Evolutionary conservation across 768 basidiomycete species (phyloP).

Genomic region (Sarcodon sp.): DNA sequence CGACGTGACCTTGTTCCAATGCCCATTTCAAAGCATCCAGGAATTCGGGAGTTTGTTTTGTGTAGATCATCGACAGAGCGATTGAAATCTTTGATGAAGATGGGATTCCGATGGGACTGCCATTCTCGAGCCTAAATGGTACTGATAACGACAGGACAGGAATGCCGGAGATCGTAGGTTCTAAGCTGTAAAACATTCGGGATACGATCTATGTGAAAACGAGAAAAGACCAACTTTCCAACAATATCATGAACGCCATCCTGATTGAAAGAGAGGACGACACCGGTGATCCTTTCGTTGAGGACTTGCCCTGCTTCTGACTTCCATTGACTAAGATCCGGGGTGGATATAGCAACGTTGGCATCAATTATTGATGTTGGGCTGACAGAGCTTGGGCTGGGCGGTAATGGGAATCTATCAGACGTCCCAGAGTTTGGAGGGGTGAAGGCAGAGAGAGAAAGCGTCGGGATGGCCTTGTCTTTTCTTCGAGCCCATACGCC

Average conservation of each 20-base stretch:
- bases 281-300: constrained; percentile 31
- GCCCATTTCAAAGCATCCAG: constrained; percentile 55
- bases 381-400: constrained; percentile 53
- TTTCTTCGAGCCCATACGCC: constrained; percentile 41
- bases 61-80: constrained; percentile 47
- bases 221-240: constrained; percentile 28
- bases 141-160: constrained; percentile 45
- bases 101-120: constrained; percentile 22
- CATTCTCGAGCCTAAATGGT: constrained; percentile 46
- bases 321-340: constrained; percentile 37
- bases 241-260: constrained; percentile 29
- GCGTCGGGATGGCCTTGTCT: constrained; percentile 51
- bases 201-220: not conserved
- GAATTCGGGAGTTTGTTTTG: constrained; percentile 30
- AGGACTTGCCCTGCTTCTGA: constrained; percentile 33
- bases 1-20: constrained; percentile 41
- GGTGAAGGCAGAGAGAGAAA: constrained; percentile 67
- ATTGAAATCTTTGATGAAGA: constrained; percentile 28
- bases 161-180: constrained; percentile 1
- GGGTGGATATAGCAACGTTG: constrained; percentile 35
- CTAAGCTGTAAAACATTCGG: constrained; percentile 4
- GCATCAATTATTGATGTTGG: constrained; percentile 59
- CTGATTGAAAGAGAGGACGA: constrained; percentile 38
- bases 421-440: constrained; percentile 56
- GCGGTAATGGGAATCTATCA: constrained; percentile 55